A percentile compares a stretch with the other conserved stretches of the same genome.
Evolutionary conservation across 306 rosid species (phyloP).

Genomic region (Myrica gale): DNA sequence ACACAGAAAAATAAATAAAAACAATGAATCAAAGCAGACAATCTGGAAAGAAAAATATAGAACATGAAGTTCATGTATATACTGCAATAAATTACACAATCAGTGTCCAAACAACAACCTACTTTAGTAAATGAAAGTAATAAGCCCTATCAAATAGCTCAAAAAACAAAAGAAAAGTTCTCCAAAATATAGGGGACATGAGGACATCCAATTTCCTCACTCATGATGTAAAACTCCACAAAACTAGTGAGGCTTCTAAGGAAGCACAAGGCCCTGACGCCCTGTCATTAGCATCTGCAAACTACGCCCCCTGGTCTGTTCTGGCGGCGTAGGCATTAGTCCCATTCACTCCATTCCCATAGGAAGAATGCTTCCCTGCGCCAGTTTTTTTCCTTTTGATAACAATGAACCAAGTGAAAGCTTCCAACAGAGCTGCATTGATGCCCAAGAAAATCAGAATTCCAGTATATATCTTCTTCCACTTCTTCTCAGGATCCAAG

Average conservation of each 20-base stretch:
- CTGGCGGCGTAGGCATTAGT: constrained; percentile 48
- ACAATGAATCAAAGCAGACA: neutral
- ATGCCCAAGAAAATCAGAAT: constrained; percentile 40
- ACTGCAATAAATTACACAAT: neutral
- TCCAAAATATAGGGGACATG: neutral
- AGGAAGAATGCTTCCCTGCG: constrained; percentile 19
- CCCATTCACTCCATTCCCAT: constrained; percentile 51
- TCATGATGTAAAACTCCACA: neutral
- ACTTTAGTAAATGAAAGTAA: neutral
- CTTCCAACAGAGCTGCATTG: constrained; percentile 64
- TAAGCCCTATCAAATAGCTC: neutral
- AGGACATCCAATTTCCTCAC: neutral
- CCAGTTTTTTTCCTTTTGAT: constrained; percentile 47
- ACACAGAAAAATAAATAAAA: too few relatives aligned
- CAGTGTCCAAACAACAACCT: neutral
- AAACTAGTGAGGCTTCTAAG: neutral
- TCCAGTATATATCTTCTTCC: constrained; percentile 63
- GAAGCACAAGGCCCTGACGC: neutral
- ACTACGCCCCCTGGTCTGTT: constrained; percentile 32
- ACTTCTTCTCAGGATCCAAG: constrained; percentile 52
- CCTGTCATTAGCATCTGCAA: neutral
- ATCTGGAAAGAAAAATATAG: neutral
- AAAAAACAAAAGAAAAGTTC: too few relatives aligned
- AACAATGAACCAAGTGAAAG: constrained; percentile 62
- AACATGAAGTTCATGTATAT: neutral